Evolutionary conservation across 1,284 basidiomycete genomes (phyloP).

Genomic region (Ganoderma lucidum): DNA sequence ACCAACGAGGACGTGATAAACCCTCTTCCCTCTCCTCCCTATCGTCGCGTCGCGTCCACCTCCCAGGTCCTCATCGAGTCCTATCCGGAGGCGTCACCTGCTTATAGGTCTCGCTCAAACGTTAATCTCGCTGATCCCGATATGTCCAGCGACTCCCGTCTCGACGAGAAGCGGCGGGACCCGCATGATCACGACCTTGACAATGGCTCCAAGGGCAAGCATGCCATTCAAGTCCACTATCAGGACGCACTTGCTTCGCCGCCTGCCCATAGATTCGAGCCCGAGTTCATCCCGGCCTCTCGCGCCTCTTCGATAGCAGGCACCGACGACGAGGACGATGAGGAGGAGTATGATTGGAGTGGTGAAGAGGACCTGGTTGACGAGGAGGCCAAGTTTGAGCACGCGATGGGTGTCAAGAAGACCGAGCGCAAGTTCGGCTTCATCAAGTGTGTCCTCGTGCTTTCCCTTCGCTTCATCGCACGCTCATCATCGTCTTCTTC

Average conservation of each 20-base stretch:
- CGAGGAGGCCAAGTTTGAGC: constrained; percentile 70
- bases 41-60: constrained; percentile 38
- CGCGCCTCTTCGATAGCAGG: constrained; percentile 56
- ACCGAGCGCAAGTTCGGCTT: constrained; percentile 56
- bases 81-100: constrained; percentile 38
- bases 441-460: constrained; percentile 53
- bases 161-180: constrained; percentile 27
- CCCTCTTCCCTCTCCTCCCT: constrained; percentile 44
- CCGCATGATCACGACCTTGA: constrained; percentile 26
- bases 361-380: constrained; percentile 77
- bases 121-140: constrained; percentile 31
- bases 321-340: constrained; percentile 67
- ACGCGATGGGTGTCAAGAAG: constrained; percentile 60
- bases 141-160: constrained; percentile 30
- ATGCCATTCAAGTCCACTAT: constrained; percentile 65
- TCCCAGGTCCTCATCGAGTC: constrained; percentile 38
- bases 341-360: constrained; percentile 71
- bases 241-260: constrained; percentile 47
- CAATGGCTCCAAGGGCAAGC: constrained; percentile 36
- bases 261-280: constrained; percentile 40
- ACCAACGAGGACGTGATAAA: constrained; percentile 36
- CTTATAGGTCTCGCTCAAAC: constrained; percentile 38
- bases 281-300: constrained; percentile 38
- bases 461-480: neutral
- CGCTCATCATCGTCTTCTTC: neutral